Evolutionary conservation across 2,329 filamentous ascomycete genomes (phyloP), one percentile per base, ranked within the genome.

Genomic region (Aspergillus intermedius): DNA sequence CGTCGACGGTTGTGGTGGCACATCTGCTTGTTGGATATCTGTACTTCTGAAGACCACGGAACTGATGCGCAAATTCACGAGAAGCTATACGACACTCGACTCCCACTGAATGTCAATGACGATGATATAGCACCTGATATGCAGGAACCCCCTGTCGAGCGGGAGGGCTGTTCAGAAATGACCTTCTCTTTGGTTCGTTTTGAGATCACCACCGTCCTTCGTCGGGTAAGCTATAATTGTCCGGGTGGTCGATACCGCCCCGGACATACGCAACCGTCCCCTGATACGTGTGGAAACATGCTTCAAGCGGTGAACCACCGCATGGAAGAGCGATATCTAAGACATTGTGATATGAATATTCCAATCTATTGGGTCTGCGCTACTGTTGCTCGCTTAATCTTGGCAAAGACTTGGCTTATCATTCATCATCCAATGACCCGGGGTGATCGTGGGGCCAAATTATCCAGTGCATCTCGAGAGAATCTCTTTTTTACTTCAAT

Each of bases 401-500:
- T 90, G 69, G 83, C 83, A 46, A 91, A 90, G 67, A 82, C 90
- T 74, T 88, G 84, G 71, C 75, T 93, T 32, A 78, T 90, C 51
- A 78, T 88, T 2, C 87, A 91, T 59, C 83, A 91, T 57, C 86
- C 87, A 0, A 77, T 85, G 59, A 81, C 86, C 28, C 79, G 82
- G 45, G 76, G 77, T 30, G 78, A 65, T 34, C 54, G 81, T 22
- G 76, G 75, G n/a, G 67, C 74, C 7, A 75, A 74, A 22, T 72
- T 86, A 6, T 78, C 81, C 0, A 75, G 79, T 44, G 82, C 83
- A 43, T 80, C 81, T 7, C 80, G 82, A 49, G 80, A 88, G 52
- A 82, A 82, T 49, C 74, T 91, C 1, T 87, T 89, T 62, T 70
- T 84, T 21, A 86, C 84, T 0, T 83, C 85, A 2, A 77, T 91